Evolutionary conservation across 2,329 filamentous ascomycete genomes (phyloP).

Genomic region (Penicillium griseofulvum): DNA sequence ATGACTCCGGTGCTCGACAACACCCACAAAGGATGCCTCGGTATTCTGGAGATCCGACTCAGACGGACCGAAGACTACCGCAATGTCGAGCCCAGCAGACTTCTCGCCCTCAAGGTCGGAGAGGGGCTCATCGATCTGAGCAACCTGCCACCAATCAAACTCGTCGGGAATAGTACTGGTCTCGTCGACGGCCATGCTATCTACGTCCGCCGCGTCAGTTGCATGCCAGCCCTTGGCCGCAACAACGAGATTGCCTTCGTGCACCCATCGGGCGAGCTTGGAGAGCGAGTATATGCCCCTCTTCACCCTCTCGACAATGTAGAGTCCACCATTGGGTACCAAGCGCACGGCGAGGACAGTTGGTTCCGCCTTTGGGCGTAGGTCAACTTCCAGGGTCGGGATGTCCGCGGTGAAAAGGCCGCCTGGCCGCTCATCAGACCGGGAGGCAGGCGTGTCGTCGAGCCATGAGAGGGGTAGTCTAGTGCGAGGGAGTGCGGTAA

Average conservation of each 20-base stretch:
- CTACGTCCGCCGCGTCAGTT: slow-evolving; percentile 1
- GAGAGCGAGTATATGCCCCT: slow-evolving; percentile 41
- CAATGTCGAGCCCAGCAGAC: slow-evolving; percentile 26
- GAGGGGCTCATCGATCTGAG: slow-evolving; percentile 32
- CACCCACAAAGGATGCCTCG: slow-evolving; percentile 21
- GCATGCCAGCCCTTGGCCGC: slow-evolving; percentile 35
- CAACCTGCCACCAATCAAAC: slow-evolving; percentile 37
- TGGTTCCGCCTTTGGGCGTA: slow-evolving; percentile 24
- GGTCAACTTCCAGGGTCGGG: slow-evolving; percentile 33
- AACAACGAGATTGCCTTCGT: slow-evolving; percentile 40
- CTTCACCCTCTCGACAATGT: slow-evolving; percentile 42
- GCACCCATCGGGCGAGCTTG: slow-evolving; percentile 33
- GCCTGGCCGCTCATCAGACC: slow-evolving; percentile 31
- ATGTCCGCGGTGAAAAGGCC: slow-evolving; percentile 42
- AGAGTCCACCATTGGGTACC: slow-evolving; percentile 31
- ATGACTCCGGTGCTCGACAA: slow-evolving; percentile 15
- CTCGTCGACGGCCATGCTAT: slow-evolving; percentile 3
- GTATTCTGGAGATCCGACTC: slow-evolving; percentile 1
- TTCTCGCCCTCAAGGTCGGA: slow-evolving; percentile 23
- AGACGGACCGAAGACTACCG: slow-evolving; percentile 30
- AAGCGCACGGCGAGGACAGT: slow-evolving; percentile 36
- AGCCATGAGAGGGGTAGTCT: slow-evolving; percentile 42
- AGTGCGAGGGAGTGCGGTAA: slow-evolving; percentile 37
- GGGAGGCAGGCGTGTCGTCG: slow-evolving; percentile 31
- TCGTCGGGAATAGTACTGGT: not conserved